phyloP scores from a whole-genome alignment of 2,329 filamentous ascomycete genomes.

The Trichoderma asperellum region DNA sequence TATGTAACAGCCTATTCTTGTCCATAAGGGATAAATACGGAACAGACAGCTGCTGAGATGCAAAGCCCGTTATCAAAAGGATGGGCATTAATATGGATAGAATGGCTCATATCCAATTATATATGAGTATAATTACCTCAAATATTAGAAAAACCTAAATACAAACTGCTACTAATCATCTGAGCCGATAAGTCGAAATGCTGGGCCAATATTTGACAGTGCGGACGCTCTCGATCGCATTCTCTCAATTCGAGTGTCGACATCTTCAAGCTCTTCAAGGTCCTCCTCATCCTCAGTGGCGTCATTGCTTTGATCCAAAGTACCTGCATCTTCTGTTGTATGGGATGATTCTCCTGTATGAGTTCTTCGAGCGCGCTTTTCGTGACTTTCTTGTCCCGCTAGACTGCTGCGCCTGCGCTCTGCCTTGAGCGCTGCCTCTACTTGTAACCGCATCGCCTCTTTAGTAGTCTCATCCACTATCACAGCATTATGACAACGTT shows the following conservation, averaged over 20 bases:
- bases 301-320: background rate
- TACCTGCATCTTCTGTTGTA: background rate
- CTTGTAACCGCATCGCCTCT: constrained; percentile 28
- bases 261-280: constrained; percentile 13
- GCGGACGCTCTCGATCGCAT: constrained; percentile 28
- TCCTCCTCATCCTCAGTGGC: constrained; percentile 3
- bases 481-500: constrained; percentile 29
- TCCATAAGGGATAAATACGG: background rate
- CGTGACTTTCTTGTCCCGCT: background rate
- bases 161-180: background rate
- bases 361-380: background rate
- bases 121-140: background rate
- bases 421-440: constrained; percentile 24
- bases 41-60: background rate
- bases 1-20: too few species aligned
- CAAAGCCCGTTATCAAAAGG: background rate
- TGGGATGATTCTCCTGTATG: constrained; percentile 11
- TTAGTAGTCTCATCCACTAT: constrained; percentile 30
- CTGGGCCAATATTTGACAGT: constrained; percentile 25
- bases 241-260: constrained; percentile 20
- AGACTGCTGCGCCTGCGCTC: constrained; percentile 19
- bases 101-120: background rate
- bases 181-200: constrained; percentile 27
- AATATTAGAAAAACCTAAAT: background rate
- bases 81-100: background rate